phyloP scores from a whole-genome alignment of 371 early-diverging fungal genomes.

The Parasitella parasitica region DNA sequence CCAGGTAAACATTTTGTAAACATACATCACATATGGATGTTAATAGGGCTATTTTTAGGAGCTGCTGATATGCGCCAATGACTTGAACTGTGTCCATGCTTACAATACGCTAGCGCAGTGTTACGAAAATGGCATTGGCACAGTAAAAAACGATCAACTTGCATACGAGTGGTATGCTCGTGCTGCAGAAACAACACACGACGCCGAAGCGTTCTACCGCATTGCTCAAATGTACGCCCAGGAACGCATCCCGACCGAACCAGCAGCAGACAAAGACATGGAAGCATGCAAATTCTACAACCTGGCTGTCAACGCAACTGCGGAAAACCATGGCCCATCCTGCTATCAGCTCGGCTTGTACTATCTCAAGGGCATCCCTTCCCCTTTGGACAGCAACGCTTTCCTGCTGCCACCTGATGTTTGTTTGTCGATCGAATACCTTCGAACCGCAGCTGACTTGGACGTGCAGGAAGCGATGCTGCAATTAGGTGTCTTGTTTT shows the following conservation, averaged over 20 bases:
- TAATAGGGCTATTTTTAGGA: slow-evolving; percentile 26
- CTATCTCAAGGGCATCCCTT: slow-evolving; percentile 29
- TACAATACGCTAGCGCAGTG: slow-evolving; percentile 47
- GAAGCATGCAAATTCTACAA: slow-evolving; percentile 38
- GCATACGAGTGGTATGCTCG: slow-evolving; percentile 42
- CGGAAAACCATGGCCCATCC: slow-evolving; percentile 30
- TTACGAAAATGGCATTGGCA: slow-evolving; percentile 47
- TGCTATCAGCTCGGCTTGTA: slow-evolving; percentile 40
- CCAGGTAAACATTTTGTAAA: too few species aligned
- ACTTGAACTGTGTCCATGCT: slow-evolving; percentile 33
- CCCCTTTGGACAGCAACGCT: neutral
- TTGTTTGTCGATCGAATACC: slow-evolving; percentile 27
- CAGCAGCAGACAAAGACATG: slow-evolving; percentile 15
- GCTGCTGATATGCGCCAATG: slow-evolving; percentile 40
- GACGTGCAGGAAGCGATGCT: slow-evolving; percentile 39
- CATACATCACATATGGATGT: too few species aligned
- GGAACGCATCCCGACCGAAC: slow-evolving; percentile 5
- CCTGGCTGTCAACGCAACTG: slow-evolving; percentile 29
- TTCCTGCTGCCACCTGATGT: slow-evolving; percentile 13
- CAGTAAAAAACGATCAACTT: slow-evolving; percentile 44
- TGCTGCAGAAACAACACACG: slow-evolving; percentile 34
- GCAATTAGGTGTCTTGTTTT: slow-evolving; percentile 29
- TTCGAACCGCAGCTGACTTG: slow-evolving; percentile 36
- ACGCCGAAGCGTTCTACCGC: slow-evolving; percentile 45
- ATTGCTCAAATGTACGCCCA: slow-evolving; percentile 40